Evolutionary conservation across 1,284 basidiomycete genomes (phyloP), one percentile per base, ranked within the genome.

Genomic region (Exobasidium cylindrosporum): DNA sequence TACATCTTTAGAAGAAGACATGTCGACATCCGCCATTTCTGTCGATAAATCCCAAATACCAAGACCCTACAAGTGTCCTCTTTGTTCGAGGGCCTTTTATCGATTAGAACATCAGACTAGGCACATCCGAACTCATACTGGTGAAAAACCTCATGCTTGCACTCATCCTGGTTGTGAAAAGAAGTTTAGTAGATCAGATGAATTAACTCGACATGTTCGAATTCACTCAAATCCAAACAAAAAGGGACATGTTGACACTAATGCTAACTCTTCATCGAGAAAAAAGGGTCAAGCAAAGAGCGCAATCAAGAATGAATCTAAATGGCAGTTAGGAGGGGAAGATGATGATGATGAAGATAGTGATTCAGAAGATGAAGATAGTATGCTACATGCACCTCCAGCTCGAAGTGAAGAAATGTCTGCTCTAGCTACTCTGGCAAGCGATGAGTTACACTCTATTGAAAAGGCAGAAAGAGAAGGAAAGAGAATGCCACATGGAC

Each of bases 91-190:
- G 23, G 77, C 77, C 17, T 79, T 79, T 57, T 77, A 79, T 56
- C 72, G 77, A 52, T 66, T 77, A 52, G 75, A 76, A 62, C 73
- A 77, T 56, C 81, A 97, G 90, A 98, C 94, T 23, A 89, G 95
- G 62, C 95, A 98, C 80, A 95, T 97, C 61, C 89, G 95, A 62
- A 98, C 94, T 0, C 95, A 98, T 81, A 98, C 95, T 0, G 95
- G 95, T 72, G 95, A 97, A 81, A 97, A 96, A 78, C 95, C 95
- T 0, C 97, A 97, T 78, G 86, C 87, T 32, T 98, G 95, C 85
- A 89, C 87, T 0, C 92, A 90, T 81, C 88, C 91, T 0, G 87
- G 88, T n/a, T 98, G 95, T 85, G 94, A 97, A 82, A 98, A 97
- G 82, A 89, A 93, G 29, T 98, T 98, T 82, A 95, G 91, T 31